Percentiles rank a stretch among this genome's conserved stretches.
These are phyloP conservation scores for Neurospora discreta DNA, from an alignment of 495 filamentous ascomycete genomes.

Conservation along the genomic window DNA sequence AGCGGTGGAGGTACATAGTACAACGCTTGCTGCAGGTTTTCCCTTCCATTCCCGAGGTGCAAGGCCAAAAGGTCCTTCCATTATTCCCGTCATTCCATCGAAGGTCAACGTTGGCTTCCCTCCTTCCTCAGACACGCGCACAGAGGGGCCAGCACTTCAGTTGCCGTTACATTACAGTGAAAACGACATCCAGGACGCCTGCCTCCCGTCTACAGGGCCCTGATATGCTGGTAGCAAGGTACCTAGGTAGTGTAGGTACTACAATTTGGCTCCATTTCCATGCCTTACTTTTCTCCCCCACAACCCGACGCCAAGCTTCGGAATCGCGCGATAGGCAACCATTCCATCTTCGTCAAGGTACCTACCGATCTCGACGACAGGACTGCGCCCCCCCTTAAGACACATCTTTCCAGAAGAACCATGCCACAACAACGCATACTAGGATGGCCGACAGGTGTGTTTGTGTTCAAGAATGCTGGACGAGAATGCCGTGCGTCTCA, in stretches of 20 bases:
- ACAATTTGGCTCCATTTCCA: background rate
- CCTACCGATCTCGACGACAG: background rate
- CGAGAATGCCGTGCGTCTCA: background rate
- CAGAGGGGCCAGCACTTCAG: background rate
- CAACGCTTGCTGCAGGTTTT: background rate
- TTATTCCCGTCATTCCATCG: background rate
- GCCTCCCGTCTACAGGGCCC: background rate
- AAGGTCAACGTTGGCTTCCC: background rate
- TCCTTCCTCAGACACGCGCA: background rate
- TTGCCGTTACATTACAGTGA: background rate
- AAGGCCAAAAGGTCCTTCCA: background rate
- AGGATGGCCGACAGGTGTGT: background rate
- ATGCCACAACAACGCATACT: background rate
- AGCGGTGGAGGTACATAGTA: background rate
- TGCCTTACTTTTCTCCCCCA: too few species aligned
- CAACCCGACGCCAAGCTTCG: background rate
- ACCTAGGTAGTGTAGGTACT: background rate
- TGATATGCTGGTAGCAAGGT: background rate
- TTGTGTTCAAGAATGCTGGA: background rate
- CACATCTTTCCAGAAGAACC: background rate
- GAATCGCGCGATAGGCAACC: background rate
- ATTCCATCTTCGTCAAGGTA: background rate
- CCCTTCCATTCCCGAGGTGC: background rate
- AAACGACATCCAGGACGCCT: background rate
- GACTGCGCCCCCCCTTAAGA: background rate